A percentile compares a stretch with the other conserved stretches of the same genome.
These are phyloP conservation scores for Spencermartinsiella ligniputridi DNA, from an alignment of 1,139 yeast genomes.

Conservation along the genomic window DNA sequence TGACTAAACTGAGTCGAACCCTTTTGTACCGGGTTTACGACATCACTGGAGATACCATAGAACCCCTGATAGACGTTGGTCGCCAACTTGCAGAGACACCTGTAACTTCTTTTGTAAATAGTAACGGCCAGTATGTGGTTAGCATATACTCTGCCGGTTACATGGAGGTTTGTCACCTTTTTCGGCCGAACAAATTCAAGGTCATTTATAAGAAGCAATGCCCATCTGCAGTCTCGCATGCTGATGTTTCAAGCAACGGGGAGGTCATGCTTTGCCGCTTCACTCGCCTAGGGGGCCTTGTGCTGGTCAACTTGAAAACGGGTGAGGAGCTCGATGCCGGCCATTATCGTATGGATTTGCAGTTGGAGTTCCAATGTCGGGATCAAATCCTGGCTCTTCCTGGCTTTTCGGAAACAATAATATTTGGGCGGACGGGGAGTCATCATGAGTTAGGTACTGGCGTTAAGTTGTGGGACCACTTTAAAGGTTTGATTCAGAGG, in stretches of 20 bases:
- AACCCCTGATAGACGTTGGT: slow-evolving; percentile 7
- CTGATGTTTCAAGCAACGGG: slow-evolving; percentile 27
- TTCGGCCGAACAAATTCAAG: slow-evolving; percentile 10
- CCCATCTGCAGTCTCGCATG: slow-evolving; percentile 29
- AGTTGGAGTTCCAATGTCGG: slow-evolving; percentile 20
- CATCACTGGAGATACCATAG: slow-evolving; percentile 7
- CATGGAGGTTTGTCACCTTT: slow-evolving; percentile 14
- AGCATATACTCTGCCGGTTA: slow-evolving; percentile 15
- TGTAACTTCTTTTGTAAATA: neutral
- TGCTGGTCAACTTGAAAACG: slow-evolving; percentile 26
- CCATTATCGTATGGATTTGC: slow-evolving; percentile 30
- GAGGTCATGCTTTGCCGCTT: slow-evolving; percentile 29
- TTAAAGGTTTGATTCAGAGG: slow-evolving; percentile 19
- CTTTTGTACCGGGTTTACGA: slow-evolving; percentile 2
- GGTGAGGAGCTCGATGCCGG: slow-evolving; percentile 30
- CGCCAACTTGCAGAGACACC: slow-evolving; percentile 7
- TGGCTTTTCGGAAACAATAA: slow-evolving; percentile 28
- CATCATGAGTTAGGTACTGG: slow-evolving; percentile 7
- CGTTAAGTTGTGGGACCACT: slow-evolving; percentile 26
- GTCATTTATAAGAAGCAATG: slow-evolving; percentile 24
- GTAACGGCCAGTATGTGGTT: slow-evolving; percentile 11
- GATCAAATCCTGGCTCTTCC: slow-evolving; percentile 25
- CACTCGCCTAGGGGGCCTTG: slow-evolving; percentile 30
- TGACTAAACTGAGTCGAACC: neutral
- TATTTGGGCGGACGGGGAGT: slow-evolving; percentile 23